phyloP scores from a whole-genome alignment of 176 grass and related monocot species.

The Raddia distichophylla region DNA sequence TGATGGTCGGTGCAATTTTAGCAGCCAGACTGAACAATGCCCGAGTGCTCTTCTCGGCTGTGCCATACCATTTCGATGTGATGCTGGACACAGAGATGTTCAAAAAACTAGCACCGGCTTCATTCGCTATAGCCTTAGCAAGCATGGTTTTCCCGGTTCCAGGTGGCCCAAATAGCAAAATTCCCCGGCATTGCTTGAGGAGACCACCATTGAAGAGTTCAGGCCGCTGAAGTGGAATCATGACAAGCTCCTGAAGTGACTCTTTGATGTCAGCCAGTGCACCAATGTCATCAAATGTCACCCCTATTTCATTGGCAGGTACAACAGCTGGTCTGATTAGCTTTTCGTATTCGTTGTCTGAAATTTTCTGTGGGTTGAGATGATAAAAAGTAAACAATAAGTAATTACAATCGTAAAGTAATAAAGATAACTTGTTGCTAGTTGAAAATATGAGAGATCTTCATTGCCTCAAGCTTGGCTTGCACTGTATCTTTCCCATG shows the following conservation, averaged over 20 bases:
- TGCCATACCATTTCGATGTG: constrained; percentile 69
- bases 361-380: constrained; percentile 47
- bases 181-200: constrained; percentile 78
- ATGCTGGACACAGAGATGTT: constrained; percentile 83
- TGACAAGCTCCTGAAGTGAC: constrained; percentile 74
- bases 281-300: constrained; percentile 87
- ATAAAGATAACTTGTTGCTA: not conserved
- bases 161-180: constrained; percentile 80
- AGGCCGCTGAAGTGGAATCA: constrained; percentile 75
- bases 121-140: constrained; percentile 82
- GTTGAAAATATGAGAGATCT: constrained; percentile 46
- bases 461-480: constrained; percentile 56
- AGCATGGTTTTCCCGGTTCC: constrained; percentile 91
- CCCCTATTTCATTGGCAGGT: constrained; percentile 73
- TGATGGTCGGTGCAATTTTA: constrained; percentile 76
- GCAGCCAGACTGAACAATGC: constrained; percentile 74
- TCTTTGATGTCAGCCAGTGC: constrained; percentile 74
- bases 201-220: constrained; percentile 82
- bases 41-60: constrained; percentile 66
- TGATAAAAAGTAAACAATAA: constrained; percentile 19
- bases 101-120: constrained; percentile 76
- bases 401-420: not conserved
- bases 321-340: constrained; percentile 64
- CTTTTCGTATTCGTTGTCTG: constrained; percentile 84
- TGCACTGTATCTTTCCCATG: constrained; percentile 65